Base-by-base conservation (phyloP, 2,329 filamentous ascomycete species). In the Aspergillus candidus region DNA sequence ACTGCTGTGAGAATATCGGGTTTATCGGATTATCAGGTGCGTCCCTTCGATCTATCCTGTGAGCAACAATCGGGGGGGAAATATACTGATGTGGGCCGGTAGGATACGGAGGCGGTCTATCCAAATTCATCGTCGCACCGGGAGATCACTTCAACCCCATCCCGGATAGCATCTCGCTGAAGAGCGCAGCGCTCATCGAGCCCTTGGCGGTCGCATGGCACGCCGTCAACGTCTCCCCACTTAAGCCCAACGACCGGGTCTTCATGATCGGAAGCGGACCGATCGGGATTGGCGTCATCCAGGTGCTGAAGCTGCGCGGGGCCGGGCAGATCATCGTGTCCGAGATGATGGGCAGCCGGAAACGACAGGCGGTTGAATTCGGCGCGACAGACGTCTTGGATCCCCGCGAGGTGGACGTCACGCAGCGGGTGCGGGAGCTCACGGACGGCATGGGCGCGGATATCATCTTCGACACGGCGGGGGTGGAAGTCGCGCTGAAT, bases 161-260 rank as follows among this genome's bases (percentile, higher is more conserved):
- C 6, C 56, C 59, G 0, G 47, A 58, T 10, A 47, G 45, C 11
- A 36, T 60, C 11, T 48, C 54, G 0, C 77, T 80, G 0, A 67
- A 73, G 4, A 71, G 72, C 39, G 52, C 59, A 41, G 80, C 81
- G 0, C 66, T 84, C 3, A 74, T 83, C 6, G 81, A 84, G 51
- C 81, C 82, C 0, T 64, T 84, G 2, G 70, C 78, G 0, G 80
- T 84, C 0, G 79, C 77, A 7, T 83, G 80, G 80, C 81, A 84
- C 53, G 80, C 79, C 0, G 73, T 82, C 8, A 69, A 70, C 4
- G 65, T 74, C 4, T 71, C 71, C 0, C 70, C 71, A 0, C 61
- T 79, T 31, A 69, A 69, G 11, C 41, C 56, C 3, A 72, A 71
- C 1, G 69, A 76, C 11, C 69, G 67, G 1, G 75, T 74, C 2